Evolutionary conservation across 805 yeast genomes (phyloP).

Genomic region (Wickerhamiella australiensis): DNA sequence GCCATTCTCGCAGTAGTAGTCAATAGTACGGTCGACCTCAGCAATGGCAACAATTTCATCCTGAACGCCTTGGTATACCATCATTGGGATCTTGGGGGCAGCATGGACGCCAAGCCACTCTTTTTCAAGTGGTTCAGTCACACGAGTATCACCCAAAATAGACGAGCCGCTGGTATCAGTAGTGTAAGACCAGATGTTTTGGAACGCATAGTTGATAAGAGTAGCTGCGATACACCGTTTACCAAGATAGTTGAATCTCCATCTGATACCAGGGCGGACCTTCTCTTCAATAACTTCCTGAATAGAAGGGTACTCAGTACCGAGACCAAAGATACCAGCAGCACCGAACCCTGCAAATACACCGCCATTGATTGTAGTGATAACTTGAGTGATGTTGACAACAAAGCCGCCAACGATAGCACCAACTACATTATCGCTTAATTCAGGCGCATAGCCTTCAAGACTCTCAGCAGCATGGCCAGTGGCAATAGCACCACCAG

Average conservation of each 20-base stretch:
- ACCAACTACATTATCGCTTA: conserved; percentile 16
- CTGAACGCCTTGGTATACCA: conserved; percentile 22
- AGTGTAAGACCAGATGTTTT: conserved; percentile 19
- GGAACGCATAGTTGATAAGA: conserved; percentile 13
- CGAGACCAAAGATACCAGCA: conserved; percentile 24
- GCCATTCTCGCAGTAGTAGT: conserved; percentile 22
- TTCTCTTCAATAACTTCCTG: conserved; percentile 14
- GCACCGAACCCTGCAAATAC: conserved; percentile 22
- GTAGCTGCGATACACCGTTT: conserved; percentile 16
- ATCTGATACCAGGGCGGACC: conserved; percentile 12
- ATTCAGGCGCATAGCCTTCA: conserved; percentile 21
- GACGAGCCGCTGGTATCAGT: conserved; percentile 14
- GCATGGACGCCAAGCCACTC: conserved; percentile 14
- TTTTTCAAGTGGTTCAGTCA: background rate
- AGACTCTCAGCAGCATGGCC: conserved; percentile 23
- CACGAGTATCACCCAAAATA: background rate
- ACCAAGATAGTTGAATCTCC: conserved; percentile 15
- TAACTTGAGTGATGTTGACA: conserved; percentile 19
- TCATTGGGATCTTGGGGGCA: conserved; percentile 17
- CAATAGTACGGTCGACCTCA: conserved; percentile 16
- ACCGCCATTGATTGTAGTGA: conserved; percentile 17
- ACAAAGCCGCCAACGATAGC: conserved; percentile 22
- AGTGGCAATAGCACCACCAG: conserved; percentile 22
- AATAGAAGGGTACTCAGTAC: conserved; percentile 22
- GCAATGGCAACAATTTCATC: conserved; percentile 21